Conservation (phyloP, 441 rosid species). For the Gossypium davidsonii region DNA sequence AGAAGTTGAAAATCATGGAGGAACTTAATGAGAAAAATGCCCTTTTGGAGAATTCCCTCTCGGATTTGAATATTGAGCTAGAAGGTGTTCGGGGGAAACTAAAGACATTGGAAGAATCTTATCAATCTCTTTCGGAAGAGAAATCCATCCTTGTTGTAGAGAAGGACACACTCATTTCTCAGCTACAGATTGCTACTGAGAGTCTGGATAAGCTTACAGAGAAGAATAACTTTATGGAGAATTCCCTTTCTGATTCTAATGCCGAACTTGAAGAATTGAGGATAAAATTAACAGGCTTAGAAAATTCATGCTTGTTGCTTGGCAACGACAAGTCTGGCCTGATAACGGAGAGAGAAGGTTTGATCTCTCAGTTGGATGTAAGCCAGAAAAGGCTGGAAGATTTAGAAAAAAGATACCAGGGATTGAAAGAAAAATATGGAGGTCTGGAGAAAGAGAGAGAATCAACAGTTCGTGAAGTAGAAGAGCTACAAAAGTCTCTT, state of each 20-base stretch:
- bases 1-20: constrained; percentile 66
- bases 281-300: constrained; percentile 47
- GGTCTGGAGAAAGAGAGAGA: constrained; percentile 58
- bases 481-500: constrained; percentile 39
- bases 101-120: constrained; percentile 54
- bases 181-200: constrained; percentile 48
- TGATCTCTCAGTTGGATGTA: constrained; percentile 48
- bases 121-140: constrained; percentile 46
- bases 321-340: constrained; percentile 56
- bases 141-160: constrained; percentile 61
- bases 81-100: constrained; percentile 58
- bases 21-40: constrained; percentile 63
- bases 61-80: constrained; percentile 75
- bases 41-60: constrained; percentile 70
- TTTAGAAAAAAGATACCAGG: constrained; percentile 38
- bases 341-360: constrained; percentile 38
- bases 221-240: constrained; percentile 59
- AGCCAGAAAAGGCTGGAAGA: constrained; percentile 43
- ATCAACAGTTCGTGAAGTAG: constrained; percentile 39
- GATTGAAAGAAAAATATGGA: constrained; percentile 37
- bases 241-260: constrained; percentile 57
- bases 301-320: constrained; percentile 48
- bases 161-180: constrained; percentile 48
- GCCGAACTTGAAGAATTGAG: constrained; percentile 60
- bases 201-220: constrained; percentile 56